phyloP scores from a whole-genome alignment of 164 flowering plant genomes.

The Macadamia tetraphylla region DNA sequence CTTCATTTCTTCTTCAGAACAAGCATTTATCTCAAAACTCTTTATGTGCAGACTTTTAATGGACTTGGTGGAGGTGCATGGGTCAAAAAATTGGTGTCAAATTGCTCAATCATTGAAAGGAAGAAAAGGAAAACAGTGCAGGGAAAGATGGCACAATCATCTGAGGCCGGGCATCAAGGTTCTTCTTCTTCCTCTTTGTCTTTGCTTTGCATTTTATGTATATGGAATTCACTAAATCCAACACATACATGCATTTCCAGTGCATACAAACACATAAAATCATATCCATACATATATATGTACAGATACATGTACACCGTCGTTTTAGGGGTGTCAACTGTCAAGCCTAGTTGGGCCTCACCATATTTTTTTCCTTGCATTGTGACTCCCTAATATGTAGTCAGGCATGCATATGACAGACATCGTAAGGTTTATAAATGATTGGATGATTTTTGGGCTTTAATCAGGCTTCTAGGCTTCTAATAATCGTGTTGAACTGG shows the following conservation, averaged over 20 bases:
- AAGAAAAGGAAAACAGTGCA: slow-evolving; percentile 43
- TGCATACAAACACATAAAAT: background rate
- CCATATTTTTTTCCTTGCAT: no score
- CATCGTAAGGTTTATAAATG: no score
- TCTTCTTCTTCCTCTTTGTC: background rate
- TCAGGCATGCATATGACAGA: no score
- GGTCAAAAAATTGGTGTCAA: slow-evolving; percentile 34
- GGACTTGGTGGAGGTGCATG: slow-evolving; percentile 33
- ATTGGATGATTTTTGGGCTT: no score
- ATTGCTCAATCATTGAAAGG: slow-evolving; percentile 33
- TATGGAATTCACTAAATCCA: background rate
- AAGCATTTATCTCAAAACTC: background rate
- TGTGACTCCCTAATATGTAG: no score
- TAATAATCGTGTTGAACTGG: no score
- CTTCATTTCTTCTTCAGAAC: background rate
- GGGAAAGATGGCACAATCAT: slow-evolving; percentile 51
- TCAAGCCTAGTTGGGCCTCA: no score
- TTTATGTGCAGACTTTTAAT: slow-evolving; percentile 33
- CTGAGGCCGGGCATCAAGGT: slow-evolving; percentile 43
- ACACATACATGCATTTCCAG: background rate
- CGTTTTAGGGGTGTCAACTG: no score
- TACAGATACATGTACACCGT: no score
- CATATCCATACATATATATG: no score
- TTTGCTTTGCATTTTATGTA: background rate
- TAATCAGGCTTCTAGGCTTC: no score